Evolutionary conservation across 2,329 filamentous ascomycete species (phyloP).

Genomic region (Leptographium wingfieldii): DNA sequence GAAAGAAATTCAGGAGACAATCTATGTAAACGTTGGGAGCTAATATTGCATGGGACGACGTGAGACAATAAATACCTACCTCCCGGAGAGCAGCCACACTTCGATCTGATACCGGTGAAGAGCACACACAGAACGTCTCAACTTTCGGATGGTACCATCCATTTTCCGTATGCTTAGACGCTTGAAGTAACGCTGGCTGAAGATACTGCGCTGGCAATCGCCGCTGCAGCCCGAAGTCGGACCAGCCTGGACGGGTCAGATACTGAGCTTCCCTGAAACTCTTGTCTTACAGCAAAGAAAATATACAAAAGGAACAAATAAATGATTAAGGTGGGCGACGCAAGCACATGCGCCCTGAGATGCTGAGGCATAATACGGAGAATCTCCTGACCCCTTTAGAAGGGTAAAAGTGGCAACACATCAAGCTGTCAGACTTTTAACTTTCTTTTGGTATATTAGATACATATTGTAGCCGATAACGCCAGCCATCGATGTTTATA

Average conservation of each 20-base stretch:
- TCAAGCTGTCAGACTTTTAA: no score
- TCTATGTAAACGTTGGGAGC: not conserved
- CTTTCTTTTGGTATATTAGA: no score
- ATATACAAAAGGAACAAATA: no score
- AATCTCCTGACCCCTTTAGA: no score
- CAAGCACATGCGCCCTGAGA: no score
- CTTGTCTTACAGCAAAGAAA: not conserved
- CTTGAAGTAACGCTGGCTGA: not conserved
- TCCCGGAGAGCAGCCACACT: not conserved
- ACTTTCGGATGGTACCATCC: not conserved
- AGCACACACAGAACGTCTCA: not conserved
- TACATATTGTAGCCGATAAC: no score
- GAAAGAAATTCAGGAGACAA: not conserved
- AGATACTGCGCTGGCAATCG: not conserved
- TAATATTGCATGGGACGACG: not conserved
- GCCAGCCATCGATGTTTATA: no score
- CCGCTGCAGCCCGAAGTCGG: not conserved
- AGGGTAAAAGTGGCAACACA: no score
- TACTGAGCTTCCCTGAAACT: not conserved
- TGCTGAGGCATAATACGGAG: no score
- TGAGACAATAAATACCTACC: not conserved
- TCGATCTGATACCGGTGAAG: not conserved
- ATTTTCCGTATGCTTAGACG: not conserved
- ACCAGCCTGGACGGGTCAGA: not conserved
- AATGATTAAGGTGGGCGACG: no score